Percentiles rank a stretch among this genome's conserved stretches.
Conservation (phyloP, 768 basidiomycete genomes). For the Trametes villosa region DNA sequence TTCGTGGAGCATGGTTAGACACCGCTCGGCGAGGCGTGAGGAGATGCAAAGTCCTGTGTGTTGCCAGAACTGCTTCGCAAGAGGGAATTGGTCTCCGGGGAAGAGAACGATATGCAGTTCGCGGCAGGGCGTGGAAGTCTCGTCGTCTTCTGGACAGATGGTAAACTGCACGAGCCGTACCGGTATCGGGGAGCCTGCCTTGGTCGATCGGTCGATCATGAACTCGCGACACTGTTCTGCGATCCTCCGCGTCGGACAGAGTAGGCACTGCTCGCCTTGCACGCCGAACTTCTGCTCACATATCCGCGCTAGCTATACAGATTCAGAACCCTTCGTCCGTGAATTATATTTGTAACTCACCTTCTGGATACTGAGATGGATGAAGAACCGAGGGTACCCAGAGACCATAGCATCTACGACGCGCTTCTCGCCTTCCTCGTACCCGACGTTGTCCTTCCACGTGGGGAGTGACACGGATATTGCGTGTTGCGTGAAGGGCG, state of each 20-base stretch:
- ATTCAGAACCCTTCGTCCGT: constrained; percentile 5
- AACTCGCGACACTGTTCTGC: constrained; percentile 81
- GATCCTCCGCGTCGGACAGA: constrained; percentile 73
- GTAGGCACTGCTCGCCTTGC: constrained; percentile 72
- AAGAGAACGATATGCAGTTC: constrained; percentile 87
- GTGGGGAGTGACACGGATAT: constrained; percentile 95
- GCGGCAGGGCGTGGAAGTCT: constrained; percentile 39
- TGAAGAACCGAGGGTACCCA: constrained; percentile 95
- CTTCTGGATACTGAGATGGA: constrained; percentile 83
- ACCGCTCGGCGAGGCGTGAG: constrained; percentile 83
- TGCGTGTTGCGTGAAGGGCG: constrained; percentile 79
- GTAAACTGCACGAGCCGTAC: constrained; percentile 70
- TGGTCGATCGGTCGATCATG: constrained; percentile 54
- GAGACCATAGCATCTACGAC: constrained; percentile 80
- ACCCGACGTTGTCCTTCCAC: constrained; percentile 90
- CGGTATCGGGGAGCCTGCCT: constrained; percentile 47
- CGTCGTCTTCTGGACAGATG: constrained; percentile 63
- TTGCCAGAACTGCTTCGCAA: constrained; percentile 96
- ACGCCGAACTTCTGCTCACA: constrained; percentile 80
- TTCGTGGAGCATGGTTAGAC: constrained; percentile 68
- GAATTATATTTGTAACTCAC: constrained; percentile 48
- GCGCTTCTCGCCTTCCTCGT: constrained; percentile 87
- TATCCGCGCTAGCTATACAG: constrained; percentile 68
- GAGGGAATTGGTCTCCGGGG: constrained; percentile 55
- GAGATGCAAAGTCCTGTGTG: constrained; percentile 91